Base-by-base conservation (phyloP, 768 basidiomycete species). In the Phylloporus sp. region DNA sequence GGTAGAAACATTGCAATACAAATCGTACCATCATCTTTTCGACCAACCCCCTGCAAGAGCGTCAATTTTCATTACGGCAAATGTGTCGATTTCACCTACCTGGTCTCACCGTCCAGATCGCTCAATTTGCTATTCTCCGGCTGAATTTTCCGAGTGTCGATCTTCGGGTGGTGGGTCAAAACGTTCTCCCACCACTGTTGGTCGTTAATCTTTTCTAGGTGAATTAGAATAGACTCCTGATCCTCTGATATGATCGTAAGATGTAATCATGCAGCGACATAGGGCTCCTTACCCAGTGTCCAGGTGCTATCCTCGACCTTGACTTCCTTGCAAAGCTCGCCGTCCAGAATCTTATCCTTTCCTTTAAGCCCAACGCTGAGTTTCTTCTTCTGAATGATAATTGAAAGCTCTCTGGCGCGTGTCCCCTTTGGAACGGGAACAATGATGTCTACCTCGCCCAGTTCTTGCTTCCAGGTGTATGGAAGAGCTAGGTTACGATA, bases 101-200 rank as follows among this genome's bases (percentile, higher is more conserved):
- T 83, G 1, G 95, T 98, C 67, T 98, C 95, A 11, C 87, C 88
- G 62, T 99, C 97, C 20, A 99, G 79, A 64, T 99, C 97, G 66
- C 93, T 89, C 47, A 99, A 77, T 67, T 97, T 95, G 66, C 94
- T 94, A 67, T 97, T 95, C 62, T 86, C 83, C 2, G 97, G 97
- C 61, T 88, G 86, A 59, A 99, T 97, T 74, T 97, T 98, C 49
- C 79, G 88, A 10, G 94, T 97, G 64, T 98, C 90, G 76, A 98
- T 86, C 76, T 94, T 97, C 13, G 97, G 93, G 64, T 97, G 93
- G 62, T 95, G 91, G 2, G 87, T 88, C 45, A 98, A 74, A 57
- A 98, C 87, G 67, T 97, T 94, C 68, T 93, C 90, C 97, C 97
- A 99, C 97, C 97, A 98, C 52, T 89, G 82, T 68, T 89, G 82